Evolutionary conservation across 257 asterid genomes (phyloP).

Genomic region (Thymus mandschuricus): DNA sequence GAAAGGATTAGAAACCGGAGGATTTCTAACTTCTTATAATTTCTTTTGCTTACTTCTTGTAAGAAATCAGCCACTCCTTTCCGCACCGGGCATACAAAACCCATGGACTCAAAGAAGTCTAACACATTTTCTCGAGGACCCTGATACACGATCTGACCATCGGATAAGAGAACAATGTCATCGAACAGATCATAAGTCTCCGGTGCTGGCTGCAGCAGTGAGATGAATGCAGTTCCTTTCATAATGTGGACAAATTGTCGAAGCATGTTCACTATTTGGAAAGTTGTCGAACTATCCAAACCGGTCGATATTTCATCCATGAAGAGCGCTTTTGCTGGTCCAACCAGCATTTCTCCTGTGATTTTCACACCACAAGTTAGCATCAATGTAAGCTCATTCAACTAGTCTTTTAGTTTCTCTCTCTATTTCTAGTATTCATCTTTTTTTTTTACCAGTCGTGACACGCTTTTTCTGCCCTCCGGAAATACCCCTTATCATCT

Average conservation of each 20-base stretch:
- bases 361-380: conserved; percentile 14
- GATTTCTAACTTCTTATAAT: not conserved
- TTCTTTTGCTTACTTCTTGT: conserved; percentile 56
- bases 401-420: not conserved
- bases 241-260: conserved; percentile 58
- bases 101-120: conserved; percentile 62
- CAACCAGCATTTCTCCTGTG: conserved; percentile 70
- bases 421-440: not conserved
- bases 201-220: conserved; percentile 72
- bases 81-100: conserved; percentile 60
- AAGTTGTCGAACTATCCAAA: conserved; percentile 68
- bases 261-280: conserved; percentile 58
- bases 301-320: conserved; percentile 81
- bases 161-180: conserved; percentile 63
- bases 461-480: conserved; percentile 65
- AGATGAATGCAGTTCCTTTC: conserved; percentile 71
- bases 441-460: conserved; percentile 42
- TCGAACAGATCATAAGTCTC: conserved; percentile 69
- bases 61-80: conserved; percentile 75
- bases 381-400: conserved; percentile 1
- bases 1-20: not conserved
- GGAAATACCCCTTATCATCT: conserved; percentile 58
- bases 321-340: conserved; percentile 74
- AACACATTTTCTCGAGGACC: conserved; percentile 62
- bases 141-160: conserved; percentile 60